A percentile compares a stretch with the other conserved stretches of the same genome.
Conservation (phyloP, 2,329 filamentous ascomycete genomes). For the Xylariaceae sp. region DNA sequence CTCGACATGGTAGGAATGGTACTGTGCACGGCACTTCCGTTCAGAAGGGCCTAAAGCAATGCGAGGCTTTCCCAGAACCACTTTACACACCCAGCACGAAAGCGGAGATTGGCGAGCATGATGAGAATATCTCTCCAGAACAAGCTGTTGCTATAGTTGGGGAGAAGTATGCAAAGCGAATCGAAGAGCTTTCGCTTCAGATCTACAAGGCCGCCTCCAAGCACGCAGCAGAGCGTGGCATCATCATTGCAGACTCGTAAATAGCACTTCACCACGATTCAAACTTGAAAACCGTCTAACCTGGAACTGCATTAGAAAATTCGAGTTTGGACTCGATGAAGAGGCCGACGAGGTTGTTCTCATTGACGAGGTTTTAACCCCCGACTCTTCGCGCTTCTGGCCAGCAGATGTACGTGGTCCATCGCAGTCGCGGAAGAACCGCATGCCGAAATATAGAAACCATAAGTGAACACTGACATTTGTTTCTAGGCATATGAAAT, state of each 20-base stretch:
- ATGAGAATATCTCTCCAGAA: conserved; percentile 80
- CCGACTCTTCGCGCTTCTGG: conserved; percentile 85
- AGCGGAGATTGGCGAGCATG: conserved; percentile 70
- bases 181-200: conserved; percentile 60
- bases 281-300: background rate
- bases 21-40: conserved; percentile 77
- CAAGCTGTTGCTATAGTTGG: conserved; percentile 62
- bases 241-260: conserved; percentile 60
- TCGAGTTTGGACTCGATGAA: conserved; percentile 49
- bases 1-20: conserved; percentile 34
- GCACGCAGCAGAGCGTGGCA: conserved; percentile 65
- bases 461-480: background rate
- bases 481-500: conserved; percentile 49
- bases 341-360: conserved; percentile 64
- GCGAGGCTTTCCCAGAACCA: conserved; percentile 62
- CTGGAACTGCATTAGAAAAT: conserved; percentile 35
- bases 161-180: conserved; percentile 55
- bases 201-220: conserved; percentile 60
- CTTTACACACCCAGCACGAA: conserved; percentile 74
- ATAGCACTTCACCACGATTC: background rate
- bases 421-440: background rate
- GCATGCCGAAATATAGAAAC: background rate
- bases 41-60: conserved; percentile 64
- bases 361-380: conserved; percentile 78
- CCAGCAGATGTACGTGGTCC: conserved; percentile 53